Evolutionary conservation across 106 monocot genomes (phyloP).

Genomic region (Agapanthus africanus): DNA sequence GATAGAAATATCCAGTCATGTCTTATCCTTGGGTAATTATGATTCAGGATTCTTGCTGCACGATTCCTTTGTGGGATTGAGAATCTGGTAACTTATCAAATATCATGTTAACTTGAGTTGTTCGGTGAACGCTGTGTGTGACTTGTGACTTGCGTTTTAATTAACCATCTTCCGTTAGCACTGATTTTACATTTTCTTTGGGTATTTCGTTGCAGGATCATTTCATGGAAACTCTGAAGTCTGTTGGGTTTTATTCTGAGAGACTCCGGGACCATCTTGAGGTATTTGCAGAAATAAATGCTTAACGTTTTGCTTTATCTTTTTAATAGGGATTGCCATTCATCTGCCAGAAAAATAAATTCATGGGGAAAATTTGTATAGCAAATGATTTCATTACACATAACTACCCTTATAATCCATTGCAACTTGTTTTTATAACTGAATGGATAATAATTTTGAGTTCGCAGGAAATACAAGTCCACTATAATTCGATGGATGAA

Average conservation of each 20-base stretch:
- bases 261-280: slow-evolving; percentile 66
- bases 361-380: not conserved
- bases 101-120: not conserved
- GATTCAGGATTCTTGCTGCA: not conserved
- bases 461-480: slow-evolving; percentile 60
- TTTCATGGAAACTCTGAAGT: slow-evolving; percentile 68
- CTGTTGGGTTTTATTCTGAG: slow-evolving; percentile 73
- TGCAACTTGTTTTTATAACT: slow-evolving; percentile 2
- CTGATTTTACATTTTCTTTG: not conserved
- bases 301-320: not conserved
- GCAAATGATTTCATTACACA: not conserved
- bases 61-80: not conserved
- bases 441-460: slow-evolving; percentile 1
- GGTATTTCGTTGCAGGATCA: slow-evolving; percentile 48
- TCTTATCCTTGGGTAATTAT: not conserved
- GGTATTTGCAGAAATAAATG: slow-evolving; percentile 30
- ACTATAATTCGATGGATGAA: slow-evolving; percentile 60
- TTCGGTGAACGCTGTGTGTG: not conserved
- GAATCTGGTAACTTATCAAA: not conserved
- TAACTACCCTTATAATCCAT: not conserved
- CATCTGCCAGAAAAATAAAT: not conserved
- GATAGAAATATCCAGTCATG: not conserved
- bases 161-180: not conserved
- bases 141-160: not conserved
- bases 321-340: not conserved